Evolutionary conservation across 306 rosid genomes (phyloP).

Genomic region (Vicia sativa): DNA sequence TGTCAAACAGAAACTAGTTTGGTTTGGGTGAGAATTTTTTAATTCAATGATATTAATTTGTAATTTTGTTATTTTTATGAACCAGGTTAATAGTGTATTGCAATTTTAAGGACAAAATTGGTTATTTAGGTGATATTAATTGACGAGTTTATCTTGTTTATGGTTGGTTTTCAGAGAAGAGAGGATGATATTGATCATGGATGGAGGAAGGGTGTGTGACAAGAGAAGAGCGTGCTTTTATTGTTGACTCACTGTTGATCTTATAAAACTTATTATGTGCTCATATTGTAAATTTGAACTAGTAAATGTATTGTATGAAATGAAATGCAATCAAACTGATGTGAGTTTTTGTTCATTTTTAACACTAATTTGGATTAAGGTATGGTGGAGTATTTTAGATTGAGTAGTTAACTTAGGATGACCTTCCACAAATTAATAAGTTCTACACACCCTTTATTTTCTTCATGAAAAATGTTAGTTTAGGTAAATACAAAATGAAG

Average conservation of each 20-base stretch:
- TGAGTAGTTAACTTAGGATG: background rate
- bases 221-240: background rate
- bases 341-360: slow-evolving; percentile 18
- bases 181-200: background rate
- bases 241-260: background rate
- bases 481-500: background rate
- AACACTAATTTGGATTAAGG: background rate
- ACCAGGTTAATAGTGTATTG: background rate
- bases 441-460: background rate
- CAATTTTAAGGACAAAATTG: background rate
- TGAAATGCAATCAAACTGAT: slow-evolving; percentile 32
- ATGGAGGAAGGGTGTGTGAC: background rate
- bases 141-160: background rate
- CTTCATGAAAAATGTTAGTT: background rate
- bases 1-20: background rate
- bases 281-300: slow-evolving; percentile 36
- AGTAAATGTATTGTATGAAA: slow-evolving; percentile 17
- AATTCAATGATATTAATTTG: background rate
- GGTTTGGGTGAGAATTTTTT: background rate
- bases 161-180: background rate
- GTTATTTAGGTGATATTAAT: background rate
- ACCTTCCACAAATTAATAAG: background rate
- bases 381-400: background rate
- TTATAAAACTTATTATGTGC: background rate
- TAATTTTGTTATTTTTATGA: background rate